Evolutionary conservation across 108 stramenopile species (phyloP).

Genomic region (Cyclotella distinguenda): DNA sequence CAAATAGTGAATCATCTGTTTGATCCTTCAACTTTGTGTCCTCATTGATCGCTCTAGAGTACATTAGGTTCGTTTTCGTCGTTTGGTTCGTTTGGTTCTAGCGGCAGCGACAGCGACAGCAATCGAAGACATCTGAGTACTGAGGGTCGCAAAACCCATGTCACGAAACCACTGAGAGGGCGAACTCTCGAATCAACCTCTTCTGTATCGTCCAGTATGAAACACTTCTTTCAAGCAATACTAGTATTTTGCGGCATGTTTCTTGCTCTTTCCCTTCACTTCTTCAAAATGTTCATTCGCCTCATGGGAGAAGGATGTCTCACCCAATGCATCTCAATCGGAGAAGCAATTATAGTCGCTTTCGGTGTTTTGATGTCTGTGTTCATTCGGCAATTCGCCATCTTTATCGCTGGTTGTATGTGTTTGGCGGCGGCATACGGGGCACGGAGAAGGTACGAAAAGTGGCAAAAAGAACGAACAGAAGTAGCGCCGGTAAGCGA

Average conservation of each 20-base stretch:
- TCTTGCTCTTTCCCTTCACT: conserved; percentile 48
- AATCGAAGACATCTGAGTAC: conserved; percentile 1
- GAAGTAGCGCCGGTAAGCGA: too few relatives aligned
- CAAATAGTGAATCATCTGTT: background rate
- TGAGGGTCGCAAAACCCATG: background rate
- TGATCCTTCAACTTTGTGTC: background rate
- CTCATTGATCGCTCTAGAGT: conserved; percentile 2
- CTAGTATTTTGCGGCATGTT: conserved; percentile 39
- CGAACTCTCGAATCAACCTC: conserved; percentile 2
- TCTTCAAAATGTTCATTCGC: conserved; percentile 54
- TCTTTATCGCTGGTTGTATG: conserved; percentile 24
- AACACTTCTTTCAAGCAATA: conserved; percentile 29
- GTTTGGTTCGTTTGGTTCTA: conserved; percentile 35
- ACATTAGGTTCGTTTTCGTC: conserved; percentile 37
- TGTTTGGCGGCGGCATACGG: conserved; percentile 26
- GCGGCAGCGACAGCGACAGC: background rate
- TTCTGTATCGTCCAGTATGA: background rate
- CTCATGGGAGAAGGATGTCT: conserved; percentile 41
- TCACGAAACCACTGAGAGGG: background rate
- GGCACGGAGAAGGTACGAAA: conserved; percentile 30
- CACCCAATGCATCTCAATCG: conserved; percentile 37
- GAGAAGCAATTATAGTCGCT: conserved; percentile 27
- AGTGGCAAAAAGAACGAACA: conserved; percentile 26
- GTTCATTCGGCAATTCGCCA: conserved; percentile 32
- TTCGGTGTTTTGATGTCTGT: conserved; percentile 38